Evolutionary conservation across 192 early-diverging fungal genomes (phyloP).

Genomic region (Podila minutissima): DNA sequence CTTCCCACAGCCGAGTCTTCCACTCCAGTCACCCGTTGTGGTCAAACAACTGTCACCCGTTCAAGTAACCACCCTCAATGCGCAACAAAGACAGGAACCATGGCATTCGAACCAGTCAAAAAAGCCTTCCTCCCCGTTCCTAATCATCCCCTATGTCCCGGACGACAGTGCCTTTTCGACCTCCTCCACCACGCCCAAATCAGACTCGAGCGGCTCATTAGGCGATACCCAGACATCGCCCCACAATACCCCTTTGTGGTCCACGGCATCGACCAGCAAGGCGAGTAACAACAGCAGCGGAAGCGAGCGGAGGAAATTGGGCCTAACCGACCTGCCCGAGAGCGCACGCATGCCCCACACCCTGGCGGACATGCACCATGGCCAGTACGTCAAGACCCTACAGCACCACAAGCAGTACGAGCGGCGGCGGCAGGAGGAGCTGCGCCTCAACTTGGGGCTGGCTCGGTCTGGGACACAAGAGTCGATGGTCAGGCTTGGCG

Average conservation of each 20-base stretch:
- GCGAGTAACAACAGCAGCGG: not conserved
- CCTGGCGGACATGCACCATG: not conserved
- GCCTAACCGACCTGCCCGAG: not conserved
- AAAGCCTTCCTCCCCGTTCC: not conserved
- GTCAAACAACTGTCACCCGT: not conserved
- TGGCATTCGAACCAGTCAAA: not conserved
- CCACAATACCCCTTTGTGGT: not conserved
- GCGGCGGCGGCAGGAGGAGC: not conserved
- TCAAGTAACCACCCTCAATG: not conserved
- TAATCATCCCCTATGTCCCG: slow-evolving; percentile 2
- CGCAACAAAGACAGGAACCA: not conserved
- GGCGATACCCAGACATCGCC: not conserved
- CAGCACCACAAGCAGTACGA: slow-evolving; percentile 7
- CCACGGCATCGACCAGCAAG: not conserved
- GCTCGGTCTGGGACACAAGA: not conserved
- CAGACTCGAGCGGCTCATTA: not conserved
- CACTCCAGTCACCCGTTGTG: not conserved
- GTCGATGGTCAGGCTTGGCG: not conserved
- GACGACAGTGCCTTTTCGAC: not conserved
- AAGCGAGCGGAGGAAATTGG: not conserved
- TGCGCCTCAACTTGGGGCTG: not conserved
- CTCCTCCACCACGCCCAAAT: not conserved
- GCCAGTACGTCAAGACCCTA: slow-evolving; percentile 1
- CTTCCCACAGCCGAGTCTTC: not conserved
- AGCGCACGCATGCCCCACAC: not conserved